These are phyloP conservation scores for Leucoagaricus sp. DNA, from an alignment of 1,284 basidiomycete genomes.

Conservation along the genomic window DNA sequence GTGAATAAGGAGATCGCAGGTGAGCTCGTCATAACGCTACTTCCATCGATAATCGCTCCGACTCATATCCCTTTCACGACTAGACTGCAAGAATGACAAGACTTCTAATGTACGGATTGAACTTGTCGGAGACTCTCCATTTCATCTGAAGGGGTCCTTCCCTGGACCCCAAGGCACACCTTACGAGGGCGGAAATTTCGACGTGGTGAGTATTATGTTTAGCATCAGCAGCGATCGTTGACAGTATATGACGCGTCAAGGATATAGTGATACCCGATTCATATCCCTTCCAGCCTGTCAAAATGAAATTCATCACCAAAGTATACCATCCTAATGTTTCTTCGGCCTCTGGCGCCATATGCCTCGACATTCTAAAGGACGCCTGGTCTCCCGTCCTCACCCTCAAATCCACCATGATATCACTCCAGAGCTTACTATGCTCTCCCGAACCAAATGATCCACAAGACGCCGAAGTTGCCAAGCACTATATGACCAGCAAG, in stretches of 20 bases:
- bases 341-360: slow-evolving; percentile 91
- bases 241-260: slow-evolving; percentile 39
- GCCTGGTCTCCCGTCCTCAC: slow-evolving; percentile 95
- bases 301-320: slow-evolving; percentile 98
- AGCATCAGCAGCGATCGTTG: slow-evolving; percentile 5
- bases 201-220: slow-evolving; percentile 68
- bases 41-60: slow-evolving; percentile 6
- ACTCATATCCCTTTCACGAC: slow-evolving; percentile 12
- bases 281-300: slow-evolving; percentile 96
- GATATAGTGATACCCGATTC: slow-evolving; percentile 95
- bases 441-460: slow-evolving; percentile 97
- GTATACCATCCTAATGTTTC: slow-evolving; percentile 98
- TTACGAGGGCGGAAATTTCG: slow-evolving; percentile 91
- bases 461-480: slow-evolving; percentile 97
- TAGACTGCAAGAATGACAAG: slow-evolving; percentile 95
- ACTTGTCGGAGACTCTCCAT: slow-evolving; percentile 85
- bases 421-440: slow-evolving; percentile 93
- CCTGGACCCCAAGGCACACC: slow-evolving; percentile 93
- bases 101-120: slow-evolving; percentile 83
- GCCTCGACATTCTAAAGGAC: slow-evolving; percentile 72
- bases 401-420: slow-evolving; percentile 95
- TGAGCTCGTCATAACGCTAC: slow-evolving; percentile 34
- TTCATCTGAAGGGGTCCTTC: slow-evolving; percentile 88
- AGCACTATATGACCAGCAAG: slow-evolving; percentile 91
- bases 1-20: slow-evolving; percentile 93